Percentiles rank a stretch among this genome's conserved stretches.
phyloP scores from a whole-genome alignment of 2,329 filamentous ascomycete species.

The Ophiostoma montium region DNA sequence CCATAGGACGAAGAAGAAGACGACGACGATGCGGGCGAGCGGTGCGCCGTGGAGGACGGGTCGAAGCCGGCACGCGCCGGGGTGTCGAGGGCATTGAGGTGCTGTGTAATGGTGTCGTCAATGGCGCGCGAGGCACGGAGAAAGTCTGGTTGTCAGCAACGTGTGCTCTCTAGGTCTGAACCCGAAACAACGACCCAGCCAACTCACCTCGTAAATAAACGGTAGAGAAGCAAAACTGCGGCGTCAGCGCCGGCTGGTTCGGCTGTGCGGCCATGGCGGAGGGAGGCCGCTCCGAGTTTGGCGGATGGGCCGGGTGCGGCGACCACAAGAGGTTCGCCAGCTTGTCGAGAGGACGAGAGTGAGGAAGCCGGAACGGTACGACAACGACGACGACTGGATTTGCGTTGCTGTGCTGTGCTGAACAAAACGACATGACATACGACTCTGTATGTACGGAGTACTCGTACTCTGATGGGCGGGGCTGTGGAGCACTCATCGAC shows the following conservation, averaged over 20 bases:
- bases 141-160: constrained; percentile 50
- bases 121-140: constrained; percentile 75
- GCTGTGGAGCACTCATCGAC: too few relatives aligned
- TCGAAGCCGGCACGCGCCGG: constrained; percentile 64
- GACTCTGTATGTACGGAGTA: too few relatives aligned
- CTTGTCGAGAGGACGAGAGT: neutral
- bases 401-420: too few relatives aligned
- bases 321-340: constrained; percentile 12
- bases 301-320: constrained; percentile 3
- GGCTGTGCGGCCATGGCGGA: constrained; percentile 15
- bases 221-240: constrained; percentile 67
- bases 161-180: too few relatives aligned
- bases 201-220: constrained; percentile 53
- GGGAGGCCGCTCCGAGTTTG: neutral
- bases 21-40: constrained; percentile 36
- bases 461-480: neutral
- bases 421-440: too few relatives aligned
- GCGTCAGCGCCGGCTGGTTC: constrained; percentile 40
- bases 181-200: too few relatives aligned
- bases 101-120: constrained; percentile 87
- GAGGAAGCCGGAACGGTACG: too few relatives aligned
- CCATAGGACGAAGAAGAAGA: constrained; percentile 30
- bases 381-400: too few relatives aligned
- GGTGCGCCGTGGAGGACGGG: constrained; percentile 57
- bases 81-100: constrained; percentile 76